Conservation (phyloP, 805 yeast genomes). For the Candida gorgasii region DNA sequence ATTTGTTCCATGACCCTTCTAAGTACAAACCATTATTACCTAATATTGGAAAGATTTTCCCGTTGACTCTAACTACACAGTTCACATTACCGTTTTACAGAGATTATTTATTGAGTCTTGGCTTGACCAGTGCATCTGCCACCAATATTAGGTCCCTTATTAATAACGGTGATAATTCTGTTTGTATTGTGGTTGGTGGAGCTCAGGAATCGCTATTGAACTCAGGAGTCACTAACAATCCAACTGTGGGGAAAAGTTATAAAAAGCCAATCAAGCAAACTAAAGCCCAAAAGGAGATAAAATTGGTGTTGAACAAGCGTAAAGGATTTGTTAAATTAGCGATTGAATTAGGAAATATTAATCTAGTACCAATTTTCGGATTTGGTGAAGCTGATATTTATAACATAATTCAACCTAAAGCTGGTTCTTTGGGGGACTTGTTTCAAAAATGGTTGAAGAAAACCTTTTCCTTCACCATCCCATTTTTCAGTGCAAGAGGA, state of each 20-base stretch:
- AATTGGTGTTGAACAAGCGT: constrained; percentile 72
- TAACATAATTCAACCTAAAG: constrained; percentile 41
- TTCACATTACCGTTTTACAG: constrained; percentile 83
- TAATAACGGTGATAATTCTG: constrained; percentile 62
- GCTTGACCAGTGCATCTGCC: constrained; percentile 82
- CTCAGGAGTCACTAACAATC: constrained; percentile 34
- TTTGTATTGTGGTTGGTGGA: constrained; percentile 93
- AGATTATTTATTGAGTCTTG: constrained; percentile 79
- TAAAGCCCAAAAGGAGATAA: constrained; percentile 45
- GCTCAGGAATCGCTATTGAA: constrained; percentile 82
- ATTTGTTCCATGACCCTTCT: constrained; percentile 63
- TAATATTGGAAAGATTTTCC: constrained; percentile 71
- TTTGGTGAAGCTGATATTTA: constrained; percentile 82
- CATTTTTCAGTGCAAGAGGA: constrained; percentile 90
- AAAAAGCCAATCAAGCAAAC: constrained; percentile 9
- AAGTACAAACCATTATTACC: constrained; percentile 71
- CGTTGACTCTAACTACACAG: constrained; percentile 80
- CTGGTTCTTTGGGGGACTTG: constrained; percentile 47
- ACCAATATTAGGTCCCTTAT: constrained; percentile 68
- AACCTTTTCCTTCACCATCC: constrained; percentile 79
- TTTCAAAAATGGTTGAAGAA: constrained; percentile 74
- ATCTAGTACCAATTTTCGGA: constrained; percentile 82
- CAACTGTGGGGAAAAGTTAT: constrained; percentile 36
- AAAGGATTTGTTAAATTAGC: constrained; percentile 91
- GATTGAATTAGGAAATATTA: constrained; percentile 71